Conservation (phyloP, 495 filamentous ascomycete species). For the Extremus antarcticus region DNA sequence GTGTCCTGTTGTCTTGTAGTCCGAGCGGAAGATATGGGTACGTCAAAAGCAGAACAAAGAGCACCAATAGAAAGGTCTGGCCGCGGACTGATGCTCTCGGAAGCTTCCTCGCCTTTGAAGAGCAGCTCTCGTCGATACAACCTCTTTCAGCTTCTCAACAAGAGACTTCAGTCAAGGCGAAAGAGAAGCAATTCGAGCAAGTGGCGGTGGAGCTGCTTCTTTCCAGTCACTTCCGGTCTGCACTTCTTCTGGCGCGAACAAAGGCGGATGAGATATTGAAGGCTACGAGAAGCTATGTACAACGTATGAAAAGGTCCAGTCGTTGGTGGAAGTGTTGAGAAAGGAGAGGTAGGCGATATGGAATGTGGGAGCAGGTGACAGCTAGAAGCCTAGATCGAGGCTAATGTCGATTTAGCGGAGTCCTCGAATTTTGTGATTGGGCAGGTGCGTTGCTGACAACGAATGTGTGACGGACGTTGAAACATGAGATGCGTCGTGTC, state of each 20-base stretch:
- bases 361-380: background rate
- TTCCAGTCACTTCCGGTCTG: too few species aligned
- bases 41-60: background rate
- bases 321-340: background rate
- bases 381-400: background rate
- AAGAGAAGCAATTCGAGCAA: background rate
- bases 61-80: background rate
- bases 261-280: background rate
- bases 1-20: background rate
- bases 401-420: background rate
- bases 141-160: conserved; percentile 3
- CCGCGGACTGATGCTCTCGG: background rate
- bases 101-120: background rate
- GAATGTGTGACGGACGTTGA: too few species aligned
- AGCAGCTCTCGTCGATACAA: background rate
- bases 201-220: background rate
- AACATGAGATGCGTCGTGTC: too few species aligned
- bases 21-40: background rate
- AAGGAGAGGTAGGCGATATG: background rate
- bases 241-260: too few species aligned
- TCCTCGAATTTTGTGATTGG: background rate
- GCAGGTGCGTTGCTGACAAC: background rate
- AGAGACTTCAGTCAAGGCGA: background rate
- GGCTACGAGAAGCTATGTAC: conserved; percentile 1
- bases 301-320: background rate